Evolutionary conservation across 169 alveolate species (phyloP).

Genomic region (Amoebophrya sp.): DNA sequence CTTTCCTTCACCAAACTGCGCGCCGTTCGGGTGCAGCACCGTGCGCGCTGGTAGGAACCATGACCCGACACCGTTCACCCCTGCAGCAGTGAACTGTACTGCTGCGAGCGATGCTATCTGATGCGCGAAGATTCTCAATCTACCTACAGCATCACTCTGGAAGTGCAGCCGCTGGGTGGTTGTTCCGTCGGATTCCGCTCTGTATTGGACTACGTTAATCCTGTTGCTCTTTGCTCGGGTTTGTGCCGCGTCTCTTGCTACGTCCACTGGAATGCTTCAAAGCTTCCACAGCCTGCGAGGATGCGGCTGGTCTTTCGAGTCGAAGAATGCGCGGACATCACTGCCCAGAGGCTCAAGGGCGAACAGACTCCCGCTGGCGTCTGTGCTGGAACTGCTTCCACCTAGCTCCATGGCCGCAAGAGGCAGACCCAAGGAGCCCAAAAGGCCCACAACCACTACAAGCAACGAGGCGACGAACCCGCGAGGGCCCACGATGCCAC

Average conservation of each 20-base stretch:
- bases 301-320: not conserved
- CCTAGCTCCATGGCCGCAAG: too few species aligned
- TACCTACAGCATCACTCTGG: not conserved
- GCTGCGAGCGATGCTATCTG: not conserved
- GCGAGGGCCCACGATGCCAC: too few species aligned
- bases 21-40: not conserved
- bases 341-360: too few species aligned
- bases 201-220: not conserved
- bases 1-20: not conserved
- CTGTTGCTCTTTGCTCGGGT: not conserved
- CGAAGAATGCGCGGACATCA: not conserved
- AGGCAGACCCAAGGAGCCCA: too few species aligned
- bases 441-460: too few species aligned
- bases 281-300: not conserved
- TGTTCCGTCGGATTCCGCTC: not conserved
- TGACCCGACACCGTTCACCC: not conserved
- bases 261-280: not conserved
- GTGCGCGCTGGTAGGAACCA: not conserved
- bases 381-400: too few species aligned
- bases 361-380: too few species aligned
- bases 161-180: not conserved
- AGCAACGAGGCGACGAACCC: too few species aligned
- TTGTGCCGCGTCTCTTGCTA: not conserved
- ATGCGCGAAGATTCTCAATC: not conserved
- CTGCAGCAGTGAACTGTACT: not conserved